Evolutionary conservation across 495 filamentous ascomycete genomes (phyloP).

Genomic region (Penicillium lividum): DNA sequence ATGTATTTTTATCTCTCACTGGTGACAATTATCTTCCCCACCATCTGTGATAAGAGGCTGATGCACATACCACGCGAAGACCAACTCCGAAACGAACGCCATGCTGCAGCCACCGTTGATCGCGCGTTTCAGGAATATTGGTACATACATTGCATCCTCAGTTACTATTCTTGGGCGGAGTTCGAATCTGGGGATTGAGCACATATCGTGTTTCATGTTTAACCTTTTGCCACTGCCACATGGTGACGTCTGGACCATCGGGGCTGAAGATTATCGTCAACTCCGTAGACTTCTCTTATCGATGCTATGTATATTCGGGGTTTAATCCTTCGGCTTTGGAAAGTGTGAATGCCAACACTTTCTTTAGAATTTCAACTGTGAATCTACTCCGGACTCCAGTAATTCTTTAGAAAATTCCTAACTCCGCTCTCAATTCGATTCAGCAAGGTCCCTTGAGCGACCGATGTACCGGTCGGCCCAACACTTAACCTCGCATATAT

Average conservation of each 20-base stretch:
- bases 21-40: not conserved
- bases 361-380: not conserved
- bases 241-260: not conserved
- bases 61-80: conserved; percentile 13
- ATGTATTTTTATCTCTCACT: conserved; percentile 13
- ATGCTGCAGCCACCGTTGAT: conserved; percentile 14
- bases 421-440: too few relatives aligned
- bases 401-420: too few relatives aligned
- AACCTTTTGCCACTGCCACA: conserved; percentile 1
- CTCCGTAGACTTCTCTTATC: not conserved
- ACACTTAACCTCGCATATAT: not conserved
- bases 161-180: conserved; percentile 6
- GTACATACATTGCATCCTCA: not conserved
- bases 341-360: not conserved
- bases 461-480: not conserved
- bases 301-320: not conserved
- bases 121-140: conserved; percentile 12
- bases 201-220: not conserved
- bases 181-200: not conserved
- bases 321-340: not conserved
- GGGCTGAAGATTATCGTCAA: not conserved
- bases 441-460: not conserved
- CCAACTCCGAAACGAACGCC: conserved; percentile 15
- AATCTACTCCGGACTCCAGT: not conserved
- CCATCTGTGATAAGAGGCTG: not conserved